A percentile compares a stretch with the other conserved stretches of the same genome.
These are phyloP conservation scores for Melocanna baccifera DNA, from an alignment of 176 grass and related monocot species.

Conservation along the genomic window DNA sequence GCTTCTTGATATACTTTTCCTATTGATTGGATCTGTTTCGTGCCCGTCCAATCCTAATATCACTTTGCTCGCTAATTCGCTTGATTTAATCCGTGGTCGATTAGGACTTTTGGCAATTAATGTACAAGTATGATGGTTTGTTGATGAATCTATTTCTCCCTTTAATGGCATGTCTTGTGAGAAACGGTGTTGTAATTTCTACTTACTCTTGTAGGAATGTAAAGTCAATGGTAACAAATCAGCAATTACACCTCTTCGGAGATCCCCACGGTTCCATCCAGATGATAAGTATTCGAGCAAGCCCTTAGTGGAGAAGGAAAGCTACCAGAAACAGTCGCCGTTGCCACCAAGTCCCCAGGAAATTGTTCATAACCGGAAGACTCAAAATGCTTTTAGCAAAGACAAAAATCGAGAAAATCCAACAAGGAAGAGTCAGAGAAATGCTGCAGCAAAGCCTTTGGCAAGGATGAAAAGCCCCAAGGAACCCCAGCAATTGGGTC, in stretches of 20 bases:
- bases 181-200: slow-evolving; percentile 9
- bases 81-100: neutral
- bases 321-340: neutral
- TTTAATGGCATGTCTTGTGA: neutral
- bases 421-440: neutral
- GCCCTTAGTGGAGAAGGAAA: neutral
- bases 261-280: slow-evolving; percentile 12
- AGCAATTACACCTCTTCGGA: slow-evolving; percentile 4
- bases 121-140: neutral
- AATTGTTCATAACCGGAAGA: neutral
- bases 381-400: neutral
- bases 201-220: slow-evolving; percentile 26
- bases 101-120: neutral
- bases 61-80: neutral
- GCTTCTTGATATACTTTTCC: neutral
- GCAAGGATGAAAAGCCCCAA: neutral
- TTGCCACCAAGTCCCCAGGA: neutral
- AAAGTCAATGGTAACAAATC: neutral
- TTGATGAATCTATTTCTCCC: neutral
- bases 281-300: slow-evolving; percentile 4
- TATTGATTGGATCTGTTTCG: neutral
- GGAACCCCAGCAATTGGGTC: neutral
- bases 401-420: slow-evolving; percentile 6
- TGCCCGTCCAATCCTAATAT: neutral
- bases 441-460: neutral